Conservation (phyloP, 352 stramenopile genomes). For the Pilasporangium apinafurcum region DNA sequence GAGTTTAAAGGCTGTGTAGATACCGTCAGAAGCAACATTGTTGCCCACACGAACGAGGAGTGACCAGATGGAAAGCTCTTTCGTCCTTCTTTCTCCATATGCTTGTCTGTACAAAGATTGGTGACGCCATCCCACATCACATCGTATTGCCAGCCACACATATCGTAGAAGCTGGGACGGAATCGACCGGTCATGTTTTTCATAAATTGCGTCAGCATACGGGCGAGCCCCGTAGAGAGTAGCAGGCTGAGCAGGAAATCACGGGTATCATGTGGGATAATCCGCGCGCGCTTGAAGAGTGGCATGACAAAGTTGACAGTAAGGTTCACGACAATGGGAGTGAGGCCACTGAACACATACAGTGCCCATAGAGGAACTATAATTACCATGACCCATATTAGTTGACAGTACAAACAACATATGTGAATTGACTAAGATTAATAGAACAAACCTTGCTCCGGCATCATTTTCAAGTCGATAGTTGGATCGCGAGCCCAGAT, state of each 20-base stretch:
- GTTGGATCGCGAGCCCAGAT: slow-evolving; percentile 43
- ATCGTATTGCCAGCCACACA: slow-evolving; percentile 64
- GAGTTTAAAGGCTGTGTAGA: slow-evolving; percentile 1
- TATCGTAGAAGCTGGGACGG: slow-evolving; percentile 69
- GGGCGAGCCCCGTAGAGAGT: slow-evolving; percentile 39
- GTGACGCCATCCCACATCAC: slow-evolving; percentile 59
- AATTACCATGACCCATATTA: too few relatives aligned
- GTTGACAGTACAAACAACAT: slow-evolving; percentile 34
- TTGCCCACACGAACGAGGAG: slow-evolving; percentile 63
- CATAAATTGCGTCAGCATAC: slow-evolving; percentile 60
- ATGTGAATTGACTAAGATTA: slow-evolving; percentile 31
- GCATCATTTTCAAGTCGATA: slow-evolving; percentile 36
- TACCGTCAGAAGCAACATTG: slow-evolving; percentile 70
- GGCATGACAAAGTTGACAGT: slow-evolving; percentile 51
- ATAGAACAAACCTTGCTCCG: slow-evolving; percentile 17
- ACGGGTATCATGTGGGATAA: slow-evolving; percentile 61
- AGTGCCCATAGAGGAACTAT: too few relatives aligned
- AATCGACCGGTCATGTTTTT: slow-evolving; percentile 68
- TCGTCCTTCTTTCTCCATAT: slow-evolving; percentile 50
- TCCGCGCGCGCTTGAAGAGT: slow-evolving; percentile 29
- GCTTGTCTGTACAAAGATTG: slow-evolving; percentile 42
- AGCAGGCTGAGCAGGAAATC: slow-evolving; percentile 65
- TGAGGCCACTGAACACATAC: too few relatives aligned
- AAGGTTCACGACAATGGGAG: slow-evolving; percentile 42
- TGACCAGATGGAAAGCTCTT: slow-evolving; percentile 77